These are phyloP conservation scores for Solanum habrochaites DNA, from an alignment of 257 asterid species.

Conservation along the genomic window DNA sequence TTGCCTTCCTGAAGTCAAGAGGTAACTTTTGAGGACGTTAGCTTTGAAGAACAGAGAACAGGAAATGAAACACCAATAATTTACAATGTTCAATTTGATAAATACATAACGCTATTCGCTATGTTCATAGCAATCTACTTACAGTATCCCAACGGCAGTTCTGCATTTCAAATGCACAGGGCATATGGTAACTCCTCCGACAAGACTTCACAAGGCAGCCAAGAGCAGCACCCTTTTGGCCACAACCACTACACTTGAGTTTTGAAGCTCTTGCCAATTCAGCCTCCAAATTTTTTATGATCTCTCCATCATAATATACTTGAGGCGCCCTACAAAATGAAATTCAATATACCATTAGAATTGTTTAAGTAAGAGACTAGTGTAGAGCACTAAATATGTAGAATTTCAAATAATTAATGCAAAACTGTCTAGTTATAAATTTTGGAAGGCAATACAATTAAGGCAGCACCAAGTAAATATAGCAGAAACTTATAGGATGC, in stretches of 20 bases:
- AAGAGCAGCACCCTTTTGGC: conserved; percentile 89
- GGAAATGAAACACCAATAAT: background rate
- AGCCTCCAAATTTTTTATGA: conserved; percentile 64
- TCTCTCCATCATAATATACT: conserved; percentile 62
- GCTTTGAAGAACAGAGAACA: no score
- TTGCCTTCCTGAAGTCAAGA: conserved; percentile 44
- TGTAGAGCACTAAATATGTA: background rate
- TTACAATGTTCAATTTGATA: background rate
- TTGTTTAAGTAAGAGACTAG: background rate
- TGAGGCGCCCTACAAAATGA: conserved; percentile 62
- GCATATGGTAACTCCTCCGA: conserved; percentile 68
- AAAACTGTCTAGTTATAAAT: background rate
- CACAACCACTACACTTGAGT: conserved; percentile 86
- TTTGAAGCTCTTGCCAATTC: conserved; percentile 82
- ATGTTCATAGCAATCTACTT: no score
- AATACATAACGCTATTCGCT: no score
- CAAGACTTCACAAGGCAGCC: conserved; percentile 87
- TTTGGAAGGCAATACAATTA: background rate
- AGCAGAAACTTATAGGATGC: background rate
- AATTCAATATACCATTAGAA: background rate
- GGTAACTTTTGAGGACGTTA: background rate
- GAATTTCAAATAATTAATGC: background rate
- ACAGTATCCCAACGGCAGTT: conserved; percentile 91
- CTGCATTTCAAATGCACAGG: conserved; percentile 57
- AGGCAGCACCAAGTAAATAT: background rate